These are phyloP conservation scores for Heteromeles arbutifolia DNA, from an alignment of 306 rosid genomes.

Conservation along the genomic window DNA sequence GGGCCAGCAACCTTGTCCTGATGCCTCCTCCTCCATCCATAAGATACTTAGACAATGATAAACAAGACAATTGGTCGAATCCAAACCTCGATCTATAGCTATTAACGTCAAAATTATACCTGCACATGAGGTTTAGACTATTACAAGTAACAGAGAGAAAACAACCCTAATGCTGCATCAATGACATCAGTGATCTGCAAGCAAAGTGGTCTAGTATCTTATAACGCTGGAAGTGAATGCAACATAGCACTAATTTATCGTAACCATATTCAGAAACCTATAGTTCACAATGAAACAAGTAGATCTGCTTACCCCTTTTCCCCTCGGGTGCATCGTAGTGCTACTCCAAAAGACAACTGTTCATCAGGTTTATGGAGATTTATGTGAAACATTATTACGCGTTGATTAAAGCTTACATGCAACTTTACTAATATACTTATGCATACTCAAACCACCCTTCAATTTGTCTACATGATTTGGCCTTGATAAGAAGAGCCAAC, in stretches of 20 bases:
- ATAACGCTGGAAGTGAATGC: not conserved
- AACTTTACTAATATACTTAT: not conserved
- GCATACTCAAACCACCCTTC: constrained; percentile 32
- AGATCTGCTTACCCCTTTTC: too few species aligned
- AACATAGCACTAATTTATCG: not conserved
- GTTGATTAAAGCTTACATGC: not conserved
- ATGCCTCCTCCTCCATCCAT: constrained; percentile 10
- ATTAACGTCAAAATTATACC: not conserved
- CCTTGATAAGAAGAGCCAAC: constrained; percentile 80
- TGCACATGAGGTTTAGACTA: not conserved
- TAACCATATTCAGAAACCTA: not conserved
- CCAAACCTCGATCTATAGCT: constrained; percentile 8
- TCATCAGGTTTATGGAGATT: too few species aligned
- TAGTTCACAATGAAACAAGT: not conserved
- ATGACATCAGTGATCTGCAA: not conserved
- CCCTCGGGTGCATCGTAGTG: not conserved
- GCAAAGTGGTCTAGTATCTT: too few species aligned
- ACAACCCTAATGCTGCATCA: constrained; percentile 1
- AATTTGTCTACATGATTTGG: constrained; percentile 55
- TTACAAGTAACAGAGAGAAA: constrained; percentile 1
- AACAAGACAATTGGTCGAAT: constrained; percentile 6
- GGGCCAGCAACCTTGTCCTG: constrained; percentile 12
- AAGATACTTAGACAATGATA: constrained; percentile 4
- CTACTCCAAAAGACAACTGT: not conserved
- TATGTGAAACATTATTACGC: not conserved